Evolutionary conservation across 768 basidiomycete species (phyloP), one percentile per base, ranked within the genome.

Genomic region (Boletus sp.): DNA sequence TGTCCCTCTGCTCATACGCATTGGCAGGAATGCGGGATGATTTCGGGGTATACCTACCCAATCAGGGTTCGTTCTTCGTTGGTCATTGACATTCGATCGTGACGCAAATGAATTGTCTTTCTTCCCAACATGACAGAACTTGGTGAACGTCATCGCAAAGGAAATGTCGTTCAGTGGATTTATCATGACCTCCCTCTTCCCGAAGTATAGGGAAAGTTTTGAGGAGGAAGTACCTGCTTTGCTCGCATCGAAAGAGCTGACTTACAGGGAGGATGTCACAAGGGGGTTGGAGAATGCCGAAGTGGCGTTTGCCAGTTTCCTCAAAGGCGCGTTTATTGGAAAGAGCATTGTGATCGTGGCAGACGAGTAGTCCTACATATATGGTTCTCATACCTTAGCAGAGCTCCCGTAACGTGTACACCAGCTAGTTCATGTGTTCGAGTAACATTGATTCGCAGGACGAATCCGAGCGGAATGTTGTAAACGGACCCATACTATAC

Each of bases 81-180:
- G n/a, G n/a, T n/a, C n/a, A n/a, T n/a, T 17, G 19, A 34, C 19
- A 7, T 29, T 40, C 7, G 29, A 30, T 17, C 8, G 14, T 40
- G 13, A 45, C 15, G 15, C 30, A n/a, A 19, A 11, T 1, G n/a
- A 21, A 25, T n/a, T n/a, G n/a, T n/a, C n/a, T n/a, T 3, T 4
- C 10, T 3, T 32, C 7, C 14, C 27, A 17, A 21, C 5, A 2
- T 33, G 35, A 34, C 25, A 53, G 51, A 53, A 49, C 34, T 27
- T 53, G 50, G 10, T 48, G 10, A 51, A 45, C 11, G 13, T 59
- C 6, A 2, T 38, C 42, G 5, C 2, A 9, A 77, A 77, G 58
- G 73, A 74, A 19, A 68, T 81, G 35, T 73, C 68, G 7, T 62
- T 82, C 17, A 56, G 68, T 15, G 82, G 81, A 1, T 79, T 83